A percentile compares a stretch with the other conserved stretches of the same genome.
Evolutionary conservation across 768 basidiomycete genomes (phyloP).

Genomic region (Psilocybe azurescens): DNA sequence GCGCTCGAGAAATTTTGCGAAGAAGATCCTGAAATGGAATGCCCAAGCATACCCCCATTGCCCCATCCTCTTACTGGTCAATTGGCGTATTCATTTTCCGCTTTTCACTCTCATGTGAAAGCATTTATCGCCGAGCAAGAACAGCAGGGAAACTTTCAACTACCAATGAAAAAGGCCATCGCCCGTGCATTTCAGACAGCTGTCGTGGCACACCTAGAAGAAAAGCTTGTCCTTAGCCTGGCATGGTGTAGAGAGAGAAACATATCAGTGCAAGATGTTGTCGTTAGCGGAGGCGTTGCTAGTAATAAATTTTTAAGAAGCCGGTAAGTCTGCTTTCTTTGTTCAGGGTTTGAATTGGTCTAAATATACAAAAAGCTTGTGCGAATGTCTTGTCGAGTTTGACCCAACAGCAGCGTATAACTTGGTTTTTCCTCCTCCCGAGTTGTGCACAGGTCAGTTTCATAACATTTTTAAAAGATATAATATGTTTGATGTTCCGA

Average conservation of each 20-base stretch:
- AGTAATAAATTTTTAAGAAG: slow-evolving; percentile 76
- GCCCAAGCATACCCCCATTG: slow-evolving; percentile 41
- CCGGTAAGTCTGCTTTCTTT: slow-evolving; percentile 47
- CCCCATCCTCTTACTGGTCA: slow-evolving; percentile 56
- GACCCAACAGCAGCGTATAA: slow-evolving; percentile 36
- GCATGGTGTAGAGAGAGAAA: slow-evolving; percentile 45
- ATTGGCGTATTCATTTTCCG: slow-evolving; percentile 80
- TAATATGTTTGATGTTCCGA: neutral
- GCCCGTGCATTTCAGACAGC: slow-evolving; percentile 77
- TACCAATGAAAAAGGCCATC: slow-evolving; percentile 47
- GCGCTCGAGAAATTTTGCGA: slow-evolving; percentile 77
- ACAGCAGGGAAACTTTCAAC: slow-evolving; percentile 47
- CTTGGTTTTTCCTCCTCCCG: slow-evolving; percentile 75
- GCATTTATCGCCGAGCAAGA: slow-evolving; percentile 52
- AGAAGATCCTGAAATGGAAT: slow-evolving; percentile 31
- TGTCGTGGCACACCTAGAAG: slow-evolving; percentile 74
- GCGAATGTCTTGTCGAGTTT: slow-evolving; percentile 29
- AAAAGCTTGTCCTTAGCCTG: slow-evolving; percentile 68
- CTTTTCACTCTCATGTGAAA: slow-evolving; percentile 75
- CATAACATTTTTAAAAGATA: too few species aligned
- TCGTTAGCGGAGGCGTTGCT: slow-evolving; percentile 93
- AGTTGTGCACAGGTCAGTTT: slow-evolving; percentile 77
- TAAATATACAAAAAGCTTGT: slow-evolving; percentile 30
- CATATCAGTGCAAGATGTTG: slow-evolving; percentile 60
- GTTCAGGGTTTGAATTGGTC: neutral